Base-by-base conservation (phyloP, 2,329 filamentous ascomycete species). In the Mycogone perniciosa region DNA sequence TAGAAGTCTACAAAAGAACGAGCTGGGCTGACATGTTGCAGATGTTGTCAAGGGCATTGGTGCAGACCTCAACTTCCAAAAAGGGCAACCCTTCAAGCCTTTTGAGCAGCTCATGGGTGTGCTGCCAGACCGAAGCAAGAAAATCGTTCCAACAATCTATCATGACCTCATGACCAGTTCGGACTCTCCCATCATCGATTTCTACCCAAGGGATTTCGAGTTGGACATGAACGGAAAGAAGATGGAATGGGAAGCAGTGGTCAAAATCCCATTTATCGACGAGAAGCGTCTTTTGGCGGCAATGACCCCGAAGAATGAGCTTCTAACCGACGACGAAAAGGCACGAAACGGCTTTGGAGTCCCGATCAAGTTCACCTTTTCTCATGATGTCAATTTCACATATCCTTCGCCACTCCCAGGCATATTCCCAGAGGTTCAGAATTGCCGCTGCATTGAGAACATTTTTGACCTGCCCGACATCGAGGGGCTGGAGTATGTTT, bases 211-310 rank as follows among this genome's bases (percentile, higher is more conserved):
- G 60, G 93, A 99, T 61, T 99, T 99, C 62, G 89, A 95, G 58
- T 77, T 99, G 38, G 95, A 99, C 66, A 97, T 99, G 93, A 97
- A 99, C 61, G 95, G 93, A 53, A 99, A 99, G 75, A 99, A 96
- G 73, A 95, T 96, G 87, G 95, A 99, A 57, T 99, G 93, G 93
- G 93, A 99, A 66, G 93, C 93, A 30, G 92, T 99, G 35, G 90
- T 99, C 57, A 99, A 97, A 70, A 99, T 99, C 63, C 93, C 93
- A 0, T 99, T 99, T 70, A 99, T 99, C 56, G 89, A 99, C 52
- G 92, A 99, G 67, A 82, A 86, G 61, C 82, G 93, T 29, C 75
- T 99, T 2, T 76, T 99, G 50, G 72, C 76, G 35, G 93, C 92
- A 6, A 96, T 99, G 88, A 85, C 79, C 11, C 84, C 90, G 6